Conservation (phyloP, 495 filamentous ascomycete species). For the Aspergillus olivimuriae region DNA sequence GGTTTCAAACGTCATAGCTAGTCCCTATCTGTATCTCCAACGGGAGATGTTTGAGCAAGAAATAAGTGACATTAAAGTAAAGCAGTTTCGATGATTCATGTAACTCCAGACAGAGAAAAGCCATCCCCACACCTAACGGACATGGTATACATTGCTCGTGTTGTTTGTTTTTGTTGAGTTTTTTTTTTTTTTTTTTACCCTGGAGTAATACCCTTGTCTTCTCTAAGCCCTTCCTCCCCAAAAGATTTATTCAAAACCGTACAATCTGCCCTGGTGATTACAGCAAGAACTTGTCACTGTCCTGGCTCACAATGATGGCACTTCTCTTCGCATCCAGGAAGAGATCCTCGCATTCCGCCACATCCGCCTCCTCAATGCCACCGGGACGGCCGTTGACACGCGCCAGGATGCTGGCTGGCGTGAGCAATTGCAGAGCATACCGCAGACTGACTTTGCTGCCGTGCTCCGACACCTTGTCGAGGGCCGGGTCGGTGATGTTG, state of each 20-base stretch:
- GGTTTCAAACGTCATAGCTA: too few species aligned
- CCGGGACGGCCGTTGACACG: constrained; percentile 60
- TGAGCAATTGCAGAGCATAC: constrained; percentile 87
- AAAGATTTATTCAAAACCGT: too few species aligned
- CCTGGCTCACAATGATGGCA: constrained; percentile 61
- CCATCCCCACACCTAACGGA: constrained; percentile 10
- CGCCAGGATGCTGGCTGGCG: constrained; percentile 72
- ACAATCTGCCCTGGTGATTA: too few species aligned
- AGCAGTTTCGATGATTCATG: constrained; percentile 10
- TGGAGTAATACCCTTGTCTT: neutral
- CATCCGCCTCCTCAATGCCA: constrained; percentile 74
- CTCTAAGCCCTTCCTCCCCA: neutral
- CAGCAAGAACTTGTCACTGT: constrained; percentile 48
- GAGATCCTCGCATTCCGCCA: constrained; percentile 81
- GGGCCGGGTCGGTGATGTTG: constrained; percentile 69
- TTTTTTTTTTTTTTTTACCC: constrained; percentile 4
- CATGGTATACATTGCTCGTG: constrained; percentile 26
- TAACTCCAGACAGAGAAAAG: constrained; percentile 8
- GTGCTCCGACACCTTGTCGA: constrained; percentile 77
- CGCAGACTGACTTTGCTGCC: constrained; percentile 81
- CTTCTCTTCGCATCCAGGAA: constrained; percentile 88
- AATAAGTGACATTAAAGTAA: constrained; percentile 20
- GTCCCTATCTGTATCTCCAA: too few species aligned
- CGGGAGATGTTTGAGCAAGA: too few species aligned
- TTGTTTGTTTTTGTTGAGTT: constrained; percentile 4